phyloP scores from a whole-genome alignment of 2,329 filamentous ascomycete genomes.

The Pseudopyricularia cyperi region DNA sequence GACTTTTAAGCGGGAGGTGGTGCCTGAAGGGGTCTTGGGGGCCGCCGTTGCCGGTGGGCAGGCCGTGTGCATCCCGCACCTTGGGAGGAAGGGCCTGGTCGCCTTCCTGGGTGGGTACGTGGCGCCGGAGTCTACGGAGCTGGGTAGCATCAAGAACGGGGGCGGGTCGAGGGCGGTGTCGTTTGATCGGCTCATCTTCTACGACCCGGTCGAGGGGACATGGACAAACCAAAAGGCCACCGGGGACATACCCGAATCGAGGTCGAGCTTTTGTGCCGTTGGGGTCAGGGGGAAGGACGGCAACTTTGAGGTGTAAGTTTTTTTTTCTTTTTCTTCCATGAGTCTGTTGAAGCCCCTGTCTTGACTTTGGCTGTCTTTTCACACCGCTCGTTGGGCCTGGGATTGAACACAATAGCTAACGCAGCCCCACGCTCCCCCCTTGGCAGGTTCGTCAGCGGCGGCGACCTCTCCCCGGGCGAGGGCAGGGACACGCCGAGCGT shows the following conservation, averaged over 20 bases:
- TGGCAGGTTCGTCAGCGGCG: background rate
- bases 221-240: conserved; percentile 22
- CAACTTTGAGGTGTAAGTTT: conserved; percentile 5
- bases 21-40: background rate
- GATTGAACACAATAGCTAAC: too few species aligned
- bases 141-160: background rate
- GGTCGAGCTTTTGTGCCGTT: conserved; percentile 19
- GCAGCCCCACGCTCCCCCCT: too few species aligned
- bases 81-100: background rate
- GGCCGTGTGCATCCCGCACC: conserved; percentile 1
- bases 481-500: conserved; percentile 6
- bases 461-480: background rate
- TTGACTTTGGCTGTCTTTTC: background rate
- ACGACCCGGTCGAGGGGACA: conserved; percentile 17
- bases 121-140: background rate
- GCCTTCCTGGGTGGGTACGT: conserved; percentile 1
- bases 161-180: conserved; percentile 3
- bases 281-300: conserved; percentile 17
- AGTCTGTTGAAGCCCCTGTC: background rate
- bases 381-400: background rate
- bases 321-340: background rate
- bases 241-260: conserved; percentile 13
- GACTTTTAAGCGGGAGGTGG: background rate
- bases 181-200: conserved; percentile 17
- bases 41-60: background rate